These are phyloP conservation scores for Amanita muscaria DNA, from an alignment of 768 basidiomycete genomes.

Conservation along the genomic window DNA sequence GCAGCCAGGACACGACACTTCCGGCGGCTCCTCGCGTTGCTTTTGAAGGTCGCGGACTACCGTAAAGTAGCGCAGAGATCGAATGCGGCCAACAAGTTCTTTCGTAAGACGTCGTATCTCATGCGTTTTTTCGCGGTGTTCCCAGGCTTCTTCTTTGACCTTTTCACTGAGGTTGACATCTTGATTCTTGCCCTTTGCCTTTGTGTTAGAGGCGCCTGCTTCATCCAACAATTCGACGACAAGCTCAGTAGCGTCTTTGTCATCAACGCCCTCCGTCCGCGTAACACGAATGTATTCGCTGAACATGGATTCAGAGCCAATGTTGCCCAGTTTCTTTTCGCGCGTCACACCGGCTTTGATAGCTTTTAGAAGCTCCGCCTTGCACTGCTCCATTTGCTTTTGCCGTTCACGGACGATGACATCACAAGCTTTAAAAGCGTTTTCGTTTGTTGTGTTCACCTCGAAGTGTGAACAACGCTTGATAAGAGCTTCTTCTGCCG, in stretches of 20 bases:
- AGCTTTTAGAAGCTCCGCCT: conserved; percentile 56
- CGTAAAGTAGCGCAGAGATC: conserved; percentile 87
- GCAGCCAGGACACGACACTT: conserved; percentile 58
- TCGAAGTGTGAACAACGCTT: conserved; percentile 96
- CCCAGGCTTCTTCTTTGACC: conserved; percentile 61
- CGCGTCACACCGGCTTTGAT: conserved; percentile 58
- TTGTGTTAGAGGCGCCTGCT: conserved; percentile 40
- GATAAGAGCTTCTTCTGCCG: conserved; percentile 86
- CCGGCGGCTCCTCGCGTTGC: conserved; percentile 50
- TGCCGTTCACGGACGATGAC: conserved; percentile 80
- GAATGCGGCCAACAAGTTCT: conserved; percentile 83
- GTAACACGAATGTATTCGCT: conserved; percentile 66
- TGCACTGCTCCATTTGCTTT: conserved; percentile 73
- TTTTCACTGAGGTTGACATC: conserved; percentile 48
- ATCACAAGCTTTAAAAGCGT: conserved; percentile 90
- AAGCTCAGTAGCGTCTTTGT: conserved; percentile 63
- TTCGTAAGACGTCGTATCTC: conserved; percentile 76
- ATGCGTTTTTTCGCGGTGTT: conserved; percentile 81
- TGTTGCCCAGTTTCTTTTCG: conserved; percentile 58
- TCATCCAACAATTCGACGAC: conserved; percentile 52
- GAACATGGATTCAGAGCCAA: conserved; percentile 69
- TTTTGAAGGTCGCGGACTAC: conserved; percentile 85
- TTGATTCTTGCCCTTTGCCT: conserved; percentile 43
- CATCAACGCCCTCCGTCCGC: conserved; percentile 64
- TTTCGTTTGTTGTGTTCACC: conserved; percentile 57